phyloP scores from a whole-genome alignment of 768 basidiomycete species.

The Mycena pura region DNA sequence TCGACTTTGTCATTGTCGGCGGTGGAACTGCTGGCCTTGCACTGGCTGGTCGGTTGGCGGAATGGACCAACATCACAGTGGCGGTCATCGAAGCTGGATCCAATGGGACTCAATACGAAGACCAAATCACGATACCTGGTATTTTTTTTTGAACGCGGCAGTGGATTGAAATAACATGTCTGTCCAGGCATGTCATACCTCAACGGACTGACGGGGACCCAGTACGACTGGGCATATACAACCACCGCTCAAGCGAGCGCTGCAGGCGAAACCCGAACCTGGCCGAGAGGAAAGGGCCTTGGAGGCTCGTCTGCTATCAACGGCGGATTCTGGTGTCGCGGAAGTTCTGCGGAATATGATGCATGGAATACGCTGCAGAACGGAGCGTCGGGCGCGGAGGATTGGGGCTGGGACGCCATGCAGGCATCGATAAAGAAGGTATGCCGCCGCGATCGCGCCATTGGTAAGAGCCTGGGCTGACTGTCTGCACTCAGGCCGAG shows the following conservation, averaged over 20 bases:
- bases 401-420: conserved; percentile 43
- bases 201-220: conserved; percentile 10
- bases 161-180: not conserved
- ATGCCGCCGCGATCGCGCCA: too few relatives aligned
- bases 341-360: conserved; percentile 33
- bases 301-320: conserved; percentile 37
- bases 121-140: conserved; percentile 27
- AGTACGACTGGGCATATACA: conserved; percentile 21
- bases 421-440: conserved; percentile 39
- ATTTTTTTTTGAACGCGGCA: not conserved
- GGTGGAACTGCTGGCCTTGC: conserved; percentile 27
- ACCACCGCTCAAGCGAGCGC: conserved; percentile 22
- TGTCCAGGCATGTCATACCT: conserved; percentile 25
- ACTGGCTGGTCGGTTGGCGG: conserved; percentile 16
- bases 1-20: conserved; percentile 24
- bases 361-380: conserved; percentile 33
- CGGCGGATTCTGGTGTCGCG: conserved; percentile 37
- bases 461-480: not conserved
- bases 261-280: not conserved
- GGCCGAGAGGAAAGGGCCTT: conserved; percentile 31
- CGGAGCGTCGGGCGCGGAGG: conserved; percentile 16
- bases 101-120: conserved; percentile 16
- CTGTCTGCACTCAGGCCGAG: conserved; percentile 13
- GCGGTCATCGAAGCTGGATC: conserved; percentile 27
- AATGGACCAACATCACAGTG: conserved; percentile 23